phyloP scores from a whole-genome alignment of 768 basidiomycete genomes.

The Melanogaster broomeanus region DNA sequence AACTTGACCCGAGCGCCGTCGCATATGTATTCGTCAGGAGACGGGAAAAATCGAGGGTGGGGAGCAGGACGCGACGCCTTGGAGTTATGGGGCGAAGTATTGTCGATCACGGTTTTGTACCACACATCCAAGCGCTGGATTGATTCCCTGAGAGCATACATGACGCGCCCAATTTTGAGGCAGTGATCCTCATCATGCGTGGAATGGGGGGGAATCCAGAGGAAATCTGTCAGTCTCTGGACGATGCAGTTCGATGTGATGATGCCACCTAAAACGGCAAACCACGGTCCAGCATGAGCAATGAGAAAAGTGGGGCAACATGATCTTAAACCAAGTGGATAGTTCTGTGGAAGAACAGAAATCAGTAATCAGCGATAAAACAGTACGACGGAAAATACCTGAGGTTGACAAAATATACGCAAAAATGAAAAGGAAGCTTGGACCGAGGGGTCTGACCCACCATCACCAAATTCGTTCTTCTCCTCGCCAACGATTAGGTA shows the following conservation, averaged over 20 bases:
- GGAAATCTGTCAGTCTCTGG: slow-evolving; percentile 35
- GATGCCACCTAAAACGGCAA: slow-evolving; percentile 35
- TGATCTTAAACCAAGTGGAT: slow-evolving; percentile 8
- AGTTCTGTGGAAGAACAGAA: slow-evolving; percentile 5
- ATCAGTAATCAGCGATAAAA: neutral
- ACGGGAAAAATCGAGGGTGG: slow-evolving; percentile 24
- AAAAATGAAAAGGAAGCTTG: slow-evolving; percentile 31
- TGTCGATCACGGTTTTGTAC: slow-evolving; percentile 14
- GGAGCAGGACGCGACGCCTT: neutral
- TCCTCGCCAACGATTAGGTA: slow-evolving; percentile 22
- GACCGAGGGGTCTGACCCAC: slow-evolving; percentile 28
- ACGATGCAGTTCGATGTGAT: slow-evolving; percentile 28
- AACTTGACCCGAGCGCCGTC: slow-evolving; percentile 9
- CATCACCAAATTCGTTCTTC: no score
- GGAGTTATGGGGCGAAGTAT: neutral
- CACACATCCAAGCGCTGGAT: slow-evolving; percentile 13
- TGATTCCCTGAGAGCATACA: slow-evolving; percentile 23
- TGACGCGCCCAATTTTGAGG: slow-evolving; percentile 14
- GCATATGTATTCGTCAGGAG: slow-evolving; percentile 1
- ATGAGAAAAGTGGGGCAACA: slow-evolving; percentile 36
- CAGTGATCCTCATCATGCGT: slow-evolving; percentile 14
- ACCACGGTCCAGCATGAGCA: no score
- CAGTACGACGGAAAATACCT: slow-evolving; percentile 1
- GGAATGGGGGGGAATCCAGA: slow-evolving; percentile 25
- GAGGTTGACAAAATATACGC: slow-evolving; percentile 6